Percentiles rank a stretch among this genome's conserved stretches.
These are phyloP conservation scores for Kodamaea sagamina DNA, from an alignment of 805 yeast genomes.

Conservation along the genomic window DNA sequence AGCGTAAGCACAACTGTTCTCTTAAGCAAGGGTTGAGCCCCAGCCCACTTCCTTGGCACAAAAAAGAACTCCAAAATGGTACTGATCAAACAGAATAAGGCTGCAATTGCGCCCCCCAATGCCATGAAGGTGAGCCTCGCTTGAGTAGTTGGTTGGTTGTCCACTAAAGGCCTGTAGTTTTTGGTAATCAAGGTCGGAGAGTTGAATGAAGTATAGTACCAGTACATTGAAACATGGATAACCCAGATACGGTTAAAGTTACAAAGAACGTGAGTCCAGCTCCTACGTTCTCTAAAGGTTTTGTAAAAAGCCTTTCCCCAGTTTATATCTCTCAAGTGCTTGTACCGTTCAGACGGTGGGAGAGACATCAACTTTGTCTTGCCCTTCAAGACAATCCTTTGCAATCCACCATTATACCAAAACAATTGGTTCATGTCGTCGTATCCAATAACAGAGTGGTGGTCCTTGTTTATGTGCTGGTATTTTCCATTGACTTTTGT, in stretches of 20 bases:
- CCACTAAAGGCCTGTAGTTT: slow-evolving; percentile 51
- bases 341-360: slow-evolving; percentile 57
- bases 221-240: slow-evolving; percentile 69
- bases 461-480: slow-evolving; percentile 59
- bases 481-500: slow-evolving; percentile 44
- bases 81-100: slow-evolving; percentile 54
- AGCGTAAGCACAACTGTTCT: slow-evolving; percentile 47
- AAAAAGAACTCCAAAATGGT: slow-evolving; percentile 58
- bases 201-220: slow-evolving; percentile 74
- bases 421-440: slow-evolving; percentile 89
- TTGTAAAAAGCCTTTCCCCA: slow-evolving; percentile 74
- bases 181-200: slow-evolving; percentile 67
- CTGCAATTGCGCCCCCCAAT: slow-evolving; percentile 65
- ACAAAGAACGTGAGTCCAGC: slow-evolving; percentile 72
- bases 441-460: slow-evolving; percentile 72
- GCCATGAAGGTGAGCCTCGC: slow-evolving; percentile 60
- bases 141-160: slow-evolving; percentile 63
- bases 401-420: slow-evolving; percentile 77
- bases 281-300: slow-evolving; percentile 72
- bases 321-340: slow-evolving; percentile 50
- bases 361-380: slow-evolving; percentile 52
- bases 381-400: slow-evolving; percentile 50
- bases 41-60: slow-evolving; percentile 75
- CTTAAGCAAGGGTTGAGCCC: slow-evolving; percentile 58
- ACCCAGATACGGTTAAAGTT: slow-evolving; percentile 83